Evolutionary conservation across 2,329 filamentous ascomycete species (phyloP), one percentile per base, ranked within the genome.

Genomic region (Ceratocystis smalleyi): DNA sequence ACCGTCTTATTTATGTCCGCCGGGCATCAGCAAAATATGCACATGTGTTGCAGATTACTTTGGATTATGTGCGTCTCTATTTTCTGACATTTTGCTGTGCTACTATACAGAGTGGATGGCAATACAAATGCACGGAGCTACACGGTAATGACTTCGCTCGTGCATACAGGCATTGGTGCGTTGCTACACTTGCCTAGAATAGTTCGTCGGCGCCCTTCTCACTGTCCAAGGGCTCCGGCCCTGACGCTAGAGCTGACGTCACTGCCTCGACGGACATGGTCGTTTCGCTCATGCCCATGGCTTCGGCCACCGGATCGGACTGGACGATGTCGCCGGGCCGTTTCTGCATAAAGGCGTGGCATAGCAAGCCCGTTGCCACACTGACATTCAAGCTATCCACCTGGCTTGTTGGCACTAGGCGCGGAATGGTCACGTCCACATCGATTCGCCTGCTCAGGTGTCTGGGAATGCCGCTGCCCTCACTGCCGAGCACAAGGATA

Each of bases 331-430:
- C 45, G n/a, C 27, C 43, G 24, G 55, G 57, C 12, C 32, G 63
- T 7, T 61, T 54, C 22, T 60, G 59, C 10, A 68, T 45, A 40
- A 94, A 89, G 0, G 85, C 78, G 68, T 85, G 81, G 67, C 85
- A 86, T 61, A 97, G 75, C 60, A 97, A 76, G 0, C 84, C 90
- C 5, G 89, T 84, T 1, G 94, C 92, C 22, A 95, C 91, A 71
- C 89, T 90, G 47, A 97, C 94, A 72, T 99, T 97, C 72, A 99
- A 75, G 73, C 91, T 96, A 74, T 97, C 92, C 2, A 99, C 84
- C 72, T 69, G 84, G 72, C 70, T 81, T 72, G 70, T 77, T 67
- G 71, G 76, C 51, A 74, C 79, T 68, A 73, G 81, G 73, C 73
- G 81, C 68, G 79, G 80, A 63, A 99, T 89, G 5, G 85, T 82